Base-by-base conservation (phyloP, 768 basidiomycete species). In the Leccinellum albellum region DNA sequence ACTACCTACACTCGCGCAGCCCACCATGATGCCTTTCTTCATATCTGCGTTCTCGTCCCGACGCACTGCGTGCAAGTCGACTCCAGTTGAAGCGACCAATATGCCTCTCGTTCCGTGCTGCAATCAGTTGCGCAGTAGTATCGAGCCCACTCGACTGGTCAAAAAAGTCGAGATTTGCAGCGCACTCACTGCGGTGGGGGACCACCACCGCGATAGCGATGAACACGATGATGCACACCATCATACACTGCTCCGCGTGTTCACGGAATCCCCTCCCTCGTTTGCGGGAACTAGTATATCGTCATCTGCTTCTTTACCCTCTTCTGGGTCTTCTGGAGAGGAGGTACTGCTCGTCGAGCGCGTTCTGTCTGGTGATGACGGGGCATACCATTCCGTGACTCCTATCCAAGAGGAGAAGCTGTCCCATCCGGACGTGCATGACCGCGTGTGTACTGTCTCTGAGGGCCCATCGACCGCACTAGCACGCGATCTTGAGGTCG, bases 111-210 rank as follows among this genome's bases (percentile, higher is more conserved):
- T 49, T 14, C 7, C 47, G 20, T 63, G 56, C 55, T 58, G 26
- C 29, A 10, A 17, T 9, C 42, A 47, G 23, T 28, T 51, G 4
- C 12, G 12, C 23, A 15, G 21, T 24, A 24, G n/a, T n/a, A n/a
- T n/a, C 15, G 37, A 56, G 9, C 24, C 58, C 10, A 24, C 55
- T 15, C 50, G 53, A 17, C 31, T 53, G 1, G 53, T 66, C 6
- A n/a, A 28, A n/a, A 65, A 51, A 32, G 40, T 65, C 6, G 61
- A 65, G 10, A 29, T 66, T 4, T 65, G 61, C 17, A 63, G 56
- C 0, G 58, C 58, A 0, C 28, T 32, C 1, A n/a, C 47, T 14
- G 6, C 35, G 1, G 58, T 56, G 0, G 8, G 50, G 1, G 61
- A 65, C 3, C 33, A 35, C 6, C 54, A 33, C 48, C 17, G n/a